phyloP scores from a whole-genome alignment of 768 basidiomycete genomes.

The Asterophora parasitica region DNA sequence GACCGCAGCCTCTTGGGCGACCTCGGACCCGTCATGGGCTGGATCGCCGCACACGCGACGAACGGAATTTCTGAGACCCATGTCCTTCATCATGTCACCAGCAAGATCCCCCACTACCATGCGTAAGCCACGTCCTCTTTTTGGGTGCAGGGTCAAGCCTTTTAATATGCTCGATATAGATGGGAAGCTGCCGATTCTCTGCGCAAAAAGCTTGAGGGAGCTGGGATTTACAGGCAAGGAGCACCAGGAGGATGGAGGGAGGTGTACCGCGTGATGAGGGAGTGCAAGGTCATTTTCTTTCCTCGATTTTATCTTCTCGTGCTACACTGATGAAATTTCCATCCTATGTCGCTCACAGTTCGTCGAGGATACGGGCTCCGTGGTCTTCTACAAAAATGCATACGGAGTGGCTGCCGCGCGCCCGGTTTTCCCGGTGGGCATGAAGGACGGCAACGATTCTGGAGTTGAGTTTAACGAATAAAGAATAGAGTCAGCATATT shows the following conservation, averaged over 20 bases:
- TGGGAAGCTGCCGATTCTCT: conserved; percentile 83
- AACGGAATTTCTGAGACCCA: conserved; percentile 83
- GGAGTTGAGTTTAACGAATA: conserved; percentile 48
- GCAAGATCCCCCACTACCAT: conserved; percentile 83
- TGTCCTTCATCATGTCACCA: conserved; percentile 72
- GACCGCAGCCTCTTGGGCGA: conserved; percentile 51
- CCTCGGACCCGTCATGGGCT: conserved; percentile 60
- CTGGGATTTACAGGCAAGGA: conserved; percentile 52
- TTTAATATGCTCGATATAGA: conserved; percentile 38
- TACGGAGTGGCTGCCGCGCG: conserved; percentile 56
- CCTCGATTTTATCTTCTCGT: not conserved
- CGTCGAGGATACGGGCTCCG: conserved; percentile 76
- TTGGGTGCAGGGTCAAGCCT: conserved; percentile 7
- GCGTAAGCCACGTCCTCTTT: conserved; percentile 34
- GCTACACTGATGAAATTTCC: too few relatives aligned
- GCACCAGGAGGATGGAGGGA: conserved; percentile 61
- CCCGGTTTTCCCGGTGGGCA: conserved; percentile 44
- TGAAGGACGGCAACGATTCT: conserved; percentile 44
- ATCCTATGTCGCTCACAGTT: conserved; percentile 34
- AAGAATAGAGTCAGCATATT: not conserved
- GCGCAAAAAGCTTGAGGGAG: conserved; percentile 55
- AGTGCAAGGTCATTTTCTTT: conserved; percentile 48
- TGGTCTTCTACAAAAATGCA: conserved; percentile 75
- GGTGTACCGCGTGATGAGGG: conserved; percentile 55
- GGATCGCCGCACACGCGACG: conserved; percentile 65